Conservation (phyloP, 805 yeast genomes). For the Brettanomyces sp. region DNA sequence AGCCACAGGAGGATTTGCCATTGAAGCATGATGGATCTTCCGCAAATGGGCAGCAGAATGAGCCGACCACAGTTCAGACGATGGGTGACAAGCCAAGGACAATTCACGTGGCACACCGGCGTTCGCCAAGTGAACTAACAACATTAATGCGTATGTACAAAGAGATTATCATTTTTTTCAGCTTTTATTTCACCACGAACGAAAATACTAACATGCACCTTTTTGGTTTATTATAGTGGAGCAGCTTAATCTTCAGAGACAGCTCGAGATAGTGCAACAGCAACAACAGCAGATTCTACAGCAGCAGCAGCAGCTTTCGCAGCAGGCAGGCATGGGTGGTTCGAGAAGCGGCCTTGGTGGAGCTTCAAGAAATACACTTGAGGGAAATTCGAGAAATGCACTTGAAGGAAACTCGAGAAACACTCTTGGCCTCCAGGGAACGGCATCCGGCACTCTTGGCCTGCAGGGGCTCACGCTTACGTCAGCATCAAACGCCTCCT, state of each 20-base stretch:
- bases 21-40: too few species aligned
- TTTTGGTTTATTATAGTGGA: constrained; percentile 41
- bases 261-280: constrained; percentile 81
- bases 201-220: too few species aligned
- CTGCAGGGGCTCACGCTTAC: constrained; percentile 6
- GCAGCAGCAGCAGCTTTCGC: constrained; percentile 44
- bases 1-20: too few species aligned
- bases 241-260: constrained; percentile 82
- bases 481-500: too few species aligned
- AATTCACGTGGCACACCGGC: constrained; percentile 90
- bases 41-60: too few species aligned
- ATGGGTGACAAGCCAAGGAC: constrained; percentile 38
- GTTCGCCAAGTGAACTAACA: constrained; percentile 93
- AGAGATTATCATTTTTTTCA: too few species aligned
- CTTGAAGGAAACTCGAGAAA: too few species aligned
- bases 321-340: constrained; percentile 11
- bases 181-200: too few species aligned
- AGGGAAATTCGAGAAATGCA: too few species aligned
- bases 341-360: neutral
- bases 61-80: constrained; percentile 18
- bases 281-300: constrained; percentile 85
- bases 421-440: neutral
- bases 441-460: neutral
- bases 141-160: constrained; percentile 64
- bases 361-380: too few species aligned